Conservation (phyloP, 192 early-diverging fungal species). For the Backusella sp. region DNA sequence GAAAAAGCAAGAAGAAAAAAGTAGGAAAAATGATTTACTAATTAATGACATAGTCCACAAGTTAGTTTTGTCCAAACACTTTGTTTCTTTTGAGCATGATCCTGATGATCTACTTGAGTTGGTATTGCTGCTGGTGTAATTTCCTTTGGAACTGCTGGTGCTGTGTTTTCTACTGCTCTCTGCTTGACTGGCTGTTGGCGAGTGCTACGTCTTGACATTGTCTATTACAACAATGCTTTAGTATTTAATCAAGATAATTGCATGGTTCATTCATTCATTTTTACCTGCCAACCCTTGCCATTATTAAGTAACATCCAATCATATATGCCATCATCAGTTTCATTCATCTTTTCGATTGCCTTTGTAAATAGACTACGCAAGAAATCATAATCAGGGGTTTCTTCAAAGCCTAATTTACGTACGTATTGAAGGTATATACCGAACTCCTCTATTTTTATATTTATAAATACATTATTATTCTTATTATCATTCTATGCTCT, state of each 20-base stretch:
- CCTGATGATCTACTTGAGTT: neutral
- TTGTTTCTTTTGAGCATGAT: neutral
- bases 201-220: constrained; percentile 27
- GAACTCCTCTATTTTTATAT: constrained; percentile 71
- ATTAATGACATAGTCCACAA: constrained; percentile 30
- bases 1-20: neutral
- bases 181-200: constrained; percentile 14
- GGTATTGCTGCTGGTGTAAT: constrained; percentile 5
- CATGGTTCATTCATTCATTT: neutral
- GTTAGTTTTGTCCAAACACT: constrained; percentile 18
- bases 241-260: neutral
- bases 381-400: constrained; percentile 95
- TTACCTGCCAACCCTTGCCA: constrained; percentile 55
- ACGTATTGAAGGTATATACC: constrained; percentile 82
- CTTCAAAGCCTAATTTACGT: constrained; percentile 90
- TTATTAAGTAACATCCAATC: constrained; percentile 85
- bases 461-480: neutral
- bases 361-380: constrained; percentile 82
- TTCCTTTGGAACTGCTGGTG: neutral
- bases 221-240: constrained; percentile 11
- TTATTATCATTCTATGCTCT: neutral
- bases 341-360: constrained; percentile 66
- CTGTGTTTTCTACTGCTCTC: neutral
- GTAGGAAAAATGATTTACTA: neutral
- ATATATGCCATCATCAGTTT: constrained; percentile 87